Evolutionary conservation across 495 filamentous ascomycete genomes (phyloP), one percentile per base, ranked within the genome.

Genomic region (Platismatia glauca): DNA sequence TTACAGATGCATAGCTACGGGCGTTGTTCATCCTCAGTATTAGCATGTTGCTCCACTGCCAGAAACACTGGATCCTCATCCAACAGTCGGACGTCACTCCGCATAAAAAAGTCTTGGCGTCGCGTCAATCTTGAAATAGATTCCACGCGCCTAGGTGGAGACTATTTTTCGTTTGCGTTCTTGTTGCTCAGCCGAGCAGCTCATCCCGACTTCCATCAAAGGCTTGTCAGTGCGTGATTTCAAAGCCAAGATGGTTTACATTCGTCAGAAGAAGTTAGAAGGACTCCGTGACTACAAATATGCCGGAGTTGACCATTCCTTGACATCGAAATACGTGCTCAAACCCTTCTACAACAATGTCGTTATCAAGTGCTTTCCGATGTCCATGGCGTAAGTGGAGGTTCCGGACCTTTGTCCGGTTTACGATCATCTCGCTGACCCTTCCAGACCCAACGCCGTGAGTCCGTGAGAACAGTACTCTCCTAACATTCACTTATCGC

Each of bases 291-390:
- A 87, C 70, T 98, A 98, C 81, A 89, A 93, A 72, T 98, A 98
- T 80, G 88, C 87, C 24, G 84, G 83, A 46, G 86, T 96, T 67
- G 94, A 98, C 76, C 88, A 88, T 74, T 95, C 90, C 58, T 78
- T 96, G 59, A 77, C 90, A 48, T 97, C 95, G 67, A 84, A 82
- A 64, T 97, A 95, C 74, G 80, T 97, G 63, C 79, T 98, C 65
- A 97, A 98, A 79, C 94, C 94, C 27, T 98, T 97, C 76, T 98
- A 97, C 79, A 96, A 84, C 74, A 88, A 95, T 76, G 78, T 90
- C 65, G 95, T 94, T 68, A 96, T 98, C 76, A 81, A 90, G 57
- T 88, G 85, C 74, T 97, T 98, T 72, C 94, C 94, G 48, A 88
- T 95, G 86, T 88, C 75, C 71, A 97, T 98, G 94, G 94, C 94